Evolutionary conservation across 139 green algal genomes (phyloP), one percentile per base, ranked within the genome.

Genomic region (Coelastrella sp.): DNA sequence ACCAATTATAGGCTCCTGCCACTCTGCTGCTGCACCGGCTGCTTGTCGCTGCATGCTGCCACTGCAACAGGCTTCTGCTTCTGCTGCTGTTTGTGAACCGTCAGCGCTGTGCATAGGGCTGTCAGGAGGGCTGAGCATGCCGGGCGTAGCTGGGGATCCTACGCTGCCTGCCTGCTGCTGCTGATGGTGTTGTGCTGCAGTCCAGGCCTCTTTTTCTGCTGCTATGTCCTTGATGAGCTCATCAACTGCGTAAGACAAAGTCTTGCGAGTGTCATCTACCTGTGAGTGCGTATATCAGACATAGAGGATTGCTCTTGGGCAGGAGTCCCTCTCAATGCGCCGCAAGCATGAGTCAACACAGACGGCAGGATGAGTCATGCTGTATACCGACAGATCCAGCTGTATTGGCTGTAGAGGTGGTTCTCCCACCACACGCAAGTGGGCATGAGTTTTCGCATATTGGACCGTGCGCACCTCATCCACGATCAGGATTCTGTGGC

Each of bases 181-280:
- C 11, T 24, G 56, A 1, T 80, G 83, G 15, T 88, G 83, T 20
- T 79, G 83, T 56, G 20, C 9, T 56, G 83, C 63, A 6, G 66
- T 15, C 83, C 83, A 88, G 7, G 35, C 66, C 17, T 56, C 35
- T 25, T 78, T 88, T 19, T 88, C 83, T n/a, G 58, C 65, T 65
- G 22, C 25, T 58, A 88, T 88, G 66, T 88, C 83, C 19, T 88
- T 88, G 0, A 57, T n/a, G 6, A 88, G 25, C 63, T 88, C 83
- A 8, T 88, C 83, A 17, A 88, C 83, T 78, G 83, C 83, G 59
- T 88, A 88, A 4, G 83, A 70, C 35, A 88, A 27, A 8, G 83
- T 88, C 66, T 88, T 88, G 19, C 83, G 63, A 11, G 63, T 88
- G 25, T 88, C 83, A 80, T 88, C 83, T 7, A 85, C 80, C 80